Base-by-base conservation (phyloP, 495 filamentous ascomycete species). In the Xylaria curta region DNA sequence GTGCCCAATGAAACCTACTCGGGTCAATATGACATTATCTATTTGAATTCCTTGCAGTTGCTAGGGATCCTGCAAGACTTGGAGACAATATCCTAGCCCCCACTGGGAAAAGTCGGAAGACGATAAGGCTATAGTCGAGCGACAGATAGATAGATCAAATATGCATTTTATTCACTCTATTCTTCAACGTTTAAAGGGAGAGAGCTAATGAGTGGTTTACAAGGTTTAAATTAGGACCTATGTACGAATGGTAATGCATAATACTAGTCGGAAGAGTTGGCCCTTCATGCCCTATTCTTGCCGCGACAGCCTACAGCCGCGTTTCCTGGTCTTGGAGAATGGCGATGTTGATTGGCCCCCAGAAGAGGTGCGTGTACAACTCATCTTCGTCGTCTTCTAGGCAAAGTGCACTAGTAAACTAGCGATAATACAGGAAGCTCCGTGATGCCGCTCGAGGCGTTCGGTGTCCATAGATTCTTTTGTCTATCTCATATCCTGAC, bases 371-470 rank as follows among this genome's bases (percentile, higher is more conserved):
- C 67, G 72, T 49, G 59, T 44, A 17, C 72, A 71, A 36, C 67
- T 67, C 49, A 67, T 73, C 72, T 73, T 73, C 38, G 60, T 70
- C 31, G 68, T 71, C 31, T 73, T 71, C 60, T 67, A 73, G 68
- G 21, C 28, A 31, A 31, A 31, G 28, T 31, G 38, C 40, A 31
- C 38, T 21, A 21, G 38, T 6, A 15, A 63, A 63, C 24, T 63
- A 46, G 24, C 40, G n/a, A 63, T 38, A n/a, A 46, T 31, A 21
- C 21, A 8, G 28, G 13, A 13, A 21, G 60, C 31, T 13, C 21
- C 10, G 33, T 46, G 60, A 46, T 3, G 10, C 15, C 60, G 21
- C 7, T 38, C 36, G 36, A 38, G 59, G 59, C n/a, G 59, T 21
- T 28, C 10, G 31, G 31, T 44, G 4, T 28, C 5, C 40, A 47